phyloP scores from a whole-genome alignment of 345 rosid genomes.

The Punica granatum region DNA sequence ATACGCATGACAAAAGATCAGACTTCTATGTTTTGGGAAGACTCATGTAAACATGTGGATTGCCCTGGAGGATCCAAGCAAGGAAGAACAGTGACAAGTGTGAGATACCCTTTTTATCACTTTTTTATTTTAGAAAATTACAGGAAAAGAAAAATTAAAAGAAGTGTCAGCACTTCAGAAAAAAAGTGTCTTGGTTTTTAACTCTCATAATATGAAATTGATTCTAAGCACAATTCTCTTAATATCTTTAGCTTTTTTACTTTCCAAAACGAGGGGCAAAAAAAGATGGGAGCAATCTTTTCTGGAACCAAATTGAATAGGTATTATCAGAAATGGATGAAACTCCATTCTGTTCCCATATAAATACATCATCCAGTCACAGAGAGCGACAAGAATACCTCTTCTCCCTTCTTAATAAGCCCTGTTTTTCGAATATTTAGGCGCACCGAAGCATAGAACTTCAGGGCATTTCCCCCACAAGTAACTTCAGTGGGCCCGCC shows the following conservation, averaged over 20 bases:
- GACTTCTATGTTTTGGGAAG: no score
- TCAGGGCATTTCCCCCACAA: slow-evolving; percentile 96
- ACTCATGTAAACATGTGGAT: no score
- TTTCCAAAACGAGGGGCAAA: background rate
- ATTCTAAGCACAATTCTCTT: no score
- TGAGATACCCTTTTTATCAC: no score
- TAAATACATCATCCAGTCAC: background rate
- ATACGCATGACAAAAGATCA: no score
- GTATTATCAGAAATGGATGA: background rate
- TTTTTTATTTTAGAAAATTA: background rate
- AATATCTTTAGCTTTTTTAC: no score
- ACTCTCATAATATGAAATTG: background rate
- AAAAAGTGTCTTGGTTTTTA: background rate
- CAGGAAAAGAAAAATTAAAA: background rate
- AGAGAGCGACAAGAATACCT: slow-evolving; percentile 28
- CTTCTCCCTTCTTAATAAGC: slow-evolving; percentile 82
- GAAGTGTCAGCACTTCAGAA: no score
- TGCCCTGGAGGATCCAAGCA: no score
- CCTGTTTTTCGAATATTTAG: slow-evolving; percentile 64
- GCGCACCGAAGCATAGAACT: slow-evolving; percentile 96
- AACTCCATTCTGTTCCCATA: background rate
- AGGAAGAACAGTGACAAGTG: no score
- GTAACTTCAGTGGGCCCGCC: slow-evolving; percentile 96
- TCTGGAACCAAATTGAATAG: background rate
- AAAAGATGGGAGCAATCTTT: background rate